Evolutionary conservation across 1,284 basidiomycete genomes (phyloP), one percentile per base, ranked within the genome.

Genomic region (Apiotrichum mycotoxinovorans): DNA sequence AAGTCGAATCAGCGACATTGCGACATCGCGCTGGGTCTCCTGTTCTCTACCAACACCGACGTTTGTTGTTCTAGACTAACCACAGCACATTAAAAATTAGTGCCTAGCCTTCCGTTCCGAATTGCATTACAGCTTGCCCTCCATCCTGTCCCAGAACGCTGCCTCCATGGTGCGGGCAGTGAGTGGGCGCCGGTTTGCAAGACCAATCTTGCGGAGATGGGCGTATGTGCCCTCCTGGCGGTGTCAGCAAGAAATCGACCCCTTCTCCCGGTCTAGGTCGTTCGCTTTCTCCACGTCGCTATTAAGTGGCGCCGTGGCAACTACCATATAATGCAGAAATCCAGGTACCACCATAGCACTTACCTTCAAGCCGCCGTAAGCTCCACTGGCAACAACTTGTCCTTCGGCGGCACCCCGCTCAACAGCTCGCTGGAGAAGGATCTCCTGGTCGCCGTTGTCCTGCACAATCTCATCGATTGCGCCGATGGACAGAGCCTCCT

Each of bases 401-500:
- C 78, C 78, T 47, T 78, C 64, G 50, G 71, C 69, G 23, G 69
- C 64, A 0, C 76, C 81, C 3, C 81, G 53, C 56, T 77, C 71
- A 0, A 72, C 43, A 0, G 81, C 79, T 9, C 64, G 65, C 9
- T 70, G 77, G n/a, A 92, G 66, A 4, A 94, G 80, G 0, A 85
- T 65, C 0, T 60, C 33, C 5, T 57, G 33, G 85, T 27, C 37
- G 77, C 33, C 79, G 75, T 33, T 79, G 73, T 45, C 69, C 64
- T 27, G 70, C 20, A 84, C 88, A 46, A 88, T 70, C 58, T 83
- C 80, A 69, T 96, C 92, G n/a, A 96, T 77, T 10, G 95, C 73
- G 2, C 88, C 87, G 14, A 79, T 80, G 8, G 81, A 73, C 3
- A 85, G 75, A 1, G 89, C 86, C 71, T 95, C 91, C 11, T 78